Evolutionary conservation across 2,329 filamentous ascomycete genomes (phyloP), one percentile per base, ranked within the genome.

Genomic region (Trichothecium sympodiale): DNA sequence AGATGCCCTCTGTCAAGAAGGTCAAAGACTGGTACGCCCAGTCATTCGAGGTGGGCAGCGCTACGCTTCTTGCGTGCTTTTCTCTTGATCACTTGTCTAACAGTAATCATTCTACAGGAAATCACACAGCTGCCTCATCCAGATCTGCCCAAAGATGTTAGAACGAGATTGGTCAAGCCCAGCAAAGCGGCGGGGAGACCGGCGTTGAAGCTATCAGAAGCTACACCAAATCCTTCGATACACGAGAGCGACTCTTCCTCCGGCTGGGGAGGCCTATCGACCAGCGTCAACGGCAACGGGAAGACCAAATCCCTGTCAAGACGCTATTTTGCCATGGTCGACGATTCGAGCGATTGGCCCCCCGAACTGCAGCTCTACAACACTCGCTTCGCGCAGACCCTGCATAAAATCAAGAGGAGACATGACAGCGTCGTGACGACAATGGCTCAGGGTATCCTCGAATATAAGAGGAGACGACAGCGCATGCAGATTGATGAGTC

Each of bases 21-120:
- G 91, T 98, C 47, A 83, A 88, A 57, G 88, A 96, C 54, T 98
- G 91, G 91, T 98, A 98, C 60, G 91, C 89, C 44, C 91, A 98
- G 65, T 98, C 91, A 35, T 98, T 98, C 54, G 91, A 98, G 77
- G 88, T 94, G 74, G 49, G 73, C 31, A 37, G 12, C 27, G 38
- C 33, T 25, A 12, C 27, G 35, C 32, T 26, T 37, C 25, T 41
- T 31, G 38, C 40, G 12, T 27, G 35, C 32, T 26, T 37, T 26
- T 41, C 31, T 38, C 40, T n/a, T 16, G 31, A 8, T 31, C 32
- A 8, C 20, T 23, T 17, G 25, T 27, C 33, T 28, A 25, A 25
- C 20, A 25, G 20, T 6, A 10, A 6, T 10, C 33, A n/a, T n/a
- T 32, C 33, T 27, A 18, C 47, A 89, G 86, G 91, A 98, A 71